Conservation (phyloP, 176 grass and related monocot species). For the Otatea glauca region DNA sequence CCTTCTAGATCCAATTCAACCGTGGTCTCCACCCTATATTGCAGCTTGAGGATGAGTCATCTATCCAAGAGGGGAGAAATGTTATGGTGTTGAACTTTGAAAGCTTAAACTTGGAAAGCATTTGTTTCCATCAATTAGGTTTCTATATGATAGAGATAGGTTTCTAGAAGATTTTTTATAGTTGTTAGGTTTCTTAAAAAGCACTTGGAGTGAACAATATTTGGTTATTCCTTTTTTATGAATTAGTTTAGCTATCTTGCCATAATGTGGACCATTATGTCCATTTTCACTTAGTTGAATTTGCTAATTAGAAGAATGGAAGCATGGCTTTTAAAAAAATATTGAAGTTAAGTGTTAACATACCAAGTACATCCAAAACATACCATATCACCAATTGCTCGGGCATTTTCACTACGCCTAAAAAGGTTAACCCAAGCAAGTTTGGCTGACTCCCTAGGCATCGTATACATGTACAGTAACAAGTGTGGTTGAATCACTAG, state of each 20-base stretch:
- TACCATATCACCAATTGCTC: background rate
- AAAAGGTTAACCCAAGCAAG: background rate
- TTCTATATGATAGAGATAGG: background rate
- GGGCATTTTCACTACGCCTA: background rate
- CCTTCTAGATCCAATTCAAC: background rate
- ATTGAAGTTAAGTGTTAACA: background rate
- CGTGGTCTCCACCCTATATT: background rate
- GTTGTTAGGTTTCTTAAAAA: background rate
- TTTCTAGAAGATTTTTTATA: background rate
- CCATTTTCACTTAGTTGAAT: background rate
- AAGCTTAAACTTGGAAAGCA: background rate
- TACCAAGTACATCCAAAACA: background rate
- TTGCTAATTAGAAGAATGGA: background rate
- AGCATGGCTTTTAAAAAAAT: background rate
- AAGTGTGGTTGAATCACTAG: background rate
- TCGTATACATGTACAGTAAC: background rate
- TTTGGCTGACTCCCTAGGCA: background rate
- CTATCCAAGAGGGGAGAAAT: background rate
- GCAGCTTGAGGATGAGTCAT: background rate
- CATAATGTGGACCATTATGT: background rate
- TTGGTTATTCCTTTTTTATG: background rate
- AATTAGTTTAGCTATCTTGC: background rate
- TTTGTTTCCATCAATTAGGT: background rate
- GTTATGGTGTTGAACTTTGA: background rate
- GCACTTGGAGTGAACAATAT: conserved; percentile 17